These are phyloP conservation scores for Pythium grandisporangium DNA, from an alignment of 352 stramenopile genomes.

Conservation along the genomic window DNA sequence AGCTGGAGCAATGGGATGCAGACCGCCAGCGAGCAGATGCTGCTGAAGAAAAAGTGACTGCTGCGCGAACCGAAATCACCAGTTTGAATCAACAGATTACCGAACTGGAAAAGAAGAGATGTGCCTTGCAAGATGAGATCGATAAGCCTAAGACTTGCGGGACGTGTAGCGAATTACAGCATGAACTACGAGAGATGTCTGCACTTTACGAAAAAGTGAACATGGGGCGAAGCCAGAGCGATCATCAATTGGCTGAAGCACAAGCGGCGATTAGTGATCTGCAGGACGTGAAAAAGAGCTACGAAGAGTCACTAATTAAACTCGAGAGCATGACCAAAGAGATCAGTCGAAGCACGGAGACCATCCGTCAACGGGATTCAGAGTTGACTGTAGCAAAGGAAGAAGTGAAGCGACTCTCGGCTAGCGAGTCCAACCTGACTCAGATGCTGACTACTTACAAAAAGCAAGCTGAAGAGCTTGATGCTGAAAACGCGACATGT, in stretches of 20 bases:
- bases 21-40: slow-evolving; percentile 37
- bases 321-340: slow-evolving; percentile 36
- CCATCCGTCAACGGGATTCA: slow-evolving; percentile 43
- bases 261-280: slow-evolving; percentile 29
- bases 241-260: slow-evolving; percentile 45
- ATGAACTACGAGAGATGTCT: slow-evolving; percentile 37
- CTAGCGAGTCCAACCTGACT: slow-evolving; percentile 31
- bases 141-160: slow-evolving; percentile 18
- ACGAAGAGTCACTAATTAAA: slow-evolving; percentile 20
- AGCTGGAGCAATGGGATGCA: slow-evolving; percentile 45
- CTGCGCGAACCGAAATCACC: slow-evolving; percentile 23
- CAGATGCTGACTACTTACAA: slow-evolving; percentile 32
- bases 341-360: slow-evolving; percentile 46
- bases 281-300: slow-evolving; percentile 32
- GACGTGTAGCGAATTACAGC: slow-evolving; percentile 30
- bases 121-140: slow-evolving; percentile 21
- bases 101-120: slow-evolving; percentile 20
- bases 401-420: slow-evolving; percentile 34
- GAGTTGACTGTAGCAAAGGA: slow-evolving; percentile 28
- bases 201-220: slow-evolving; percentile 55
- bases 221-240: slow-evolving; percentile 38
- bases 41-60: slow-evolving; percentile 25
- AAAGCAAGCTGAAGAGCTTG: slow-evolving; percentile 26
- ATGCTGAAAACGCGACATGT: too few relatives aligned
- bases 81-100: too few relatives aligned